Base-by-base conservation (phyloP, 345 rosid genomes). In the Euphorbia lathyris region DNA sequence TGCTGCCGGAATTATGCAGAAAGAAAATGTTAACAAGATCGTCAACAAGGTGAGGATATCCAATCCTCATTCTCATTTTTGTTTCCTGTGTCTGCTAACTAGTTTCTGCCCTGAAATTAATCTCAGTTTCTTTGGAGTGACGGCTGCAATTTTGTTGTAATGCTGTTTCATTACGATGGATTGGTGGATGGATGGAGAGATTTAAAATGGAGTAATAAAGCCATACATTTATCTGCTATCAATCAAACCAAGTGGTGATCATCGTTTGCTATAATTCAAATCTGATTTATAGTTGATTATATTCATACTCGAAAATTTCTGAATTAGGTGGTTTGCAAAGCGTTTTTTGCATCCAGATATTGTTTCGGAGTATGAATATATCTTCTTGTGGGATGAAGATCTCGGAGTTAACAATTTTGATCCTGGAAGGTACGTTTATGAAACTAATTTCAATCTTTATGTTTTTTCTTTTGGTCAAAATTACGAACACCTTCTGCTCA, bases 141-240 rank as follows among this genome's bases (percentile, higher is more conserved):
- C 64, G 81, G 38, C 38, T 34, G 70, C 68, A 85, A 83, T 67
- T 90, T 92, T 11, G 76, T 73, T 19, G 82, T 88, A 73, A 90
- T 90, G 96, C 77, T 90, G 67, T 92, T 92, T 70, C 98, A 92
- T 75, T 88, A 90, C 26, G 96, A 92, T 59, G 93, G 91, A 17
- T 56, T 58, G 14, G 88, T 92, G 73, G 88, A 92, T 69, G 84
- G 78, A 25, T 90, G 96, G 96, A 90, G 67, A 53, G 82, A 87
- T 72, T 78, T 84, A 14, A 84, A 85, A 32, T 92, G 98, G 95
- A 85, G 83, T 77, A 58, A 74, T 60, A 82, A 58, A 26, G 89
- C 85, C 64, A 83, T 92, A 61, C 96, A 90, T 72, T 76, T 92
- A 9, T 82, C 89, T 73, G 95, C 87, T 45, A 65, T 77, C 29